Evolutionary conservation across 345 rosid species (phyloP).

Genomic region (Rhodomyrtus tomentosa): DNA sequence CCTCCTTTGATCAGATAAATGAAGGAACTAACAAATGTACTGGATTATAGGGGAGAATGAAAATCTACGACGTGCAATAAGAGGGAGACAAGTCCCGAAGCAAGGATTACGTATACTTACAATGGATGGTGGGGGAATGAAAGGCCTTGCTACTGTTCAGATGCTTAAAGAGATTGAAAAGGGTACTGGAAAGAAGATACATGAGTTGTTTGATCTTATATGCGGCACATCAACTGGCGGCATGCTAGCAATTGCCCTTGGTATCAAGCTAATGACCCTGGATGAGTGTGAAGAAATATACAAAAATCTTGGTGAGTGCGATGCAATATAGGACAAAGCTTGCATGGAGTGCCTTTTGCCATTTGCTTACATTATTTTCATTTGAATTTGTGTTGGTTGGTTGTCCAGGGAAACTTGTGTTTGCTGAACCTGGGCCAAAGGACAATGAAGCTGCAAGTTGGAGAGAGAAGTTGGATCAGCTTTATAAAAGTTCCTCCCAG

Average conservation of each 20-base stretch:
- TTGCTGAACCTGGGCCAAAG: conserved; percentile 89
- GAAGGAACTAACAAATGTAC: neutral
- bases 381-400: neutral
- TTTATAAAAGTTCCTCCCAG: conserved; percentile 96
- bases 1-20: neutral
- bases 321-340: neutral
- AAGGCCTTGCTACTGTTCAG: conserved; percentile 96
- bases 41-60: conserved; percentile 82
- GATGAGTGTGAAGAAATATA: conserved; percentile 92
- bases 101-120: conserved; percentile 94
- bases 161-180: conserved; percentile 95
- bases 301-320: conserved; percentile 79
- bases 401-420: conserved; percentile 84
- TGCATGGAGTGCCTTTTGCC: neutral
- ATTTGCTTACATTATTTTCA: neutral
- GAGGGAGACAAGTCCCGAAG: conserved; percentile 81
- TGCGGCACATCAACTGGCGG: conserved; percentile 99
- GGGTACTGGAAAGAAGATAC: conserved; percentile 91
- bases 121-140: conserved; percentile 99
- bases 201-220: conserved; percentile 91
- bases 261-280: conserved; percentile 83
- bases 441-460: conserved; percentile 98
- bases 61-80: conserved; percentile 76
- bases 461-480: conserved; percentile 96
- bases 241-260: conserved; percentile 96